Conservation (phyloP, 345 rosid species). For the Acer yangbiense region DNA sequence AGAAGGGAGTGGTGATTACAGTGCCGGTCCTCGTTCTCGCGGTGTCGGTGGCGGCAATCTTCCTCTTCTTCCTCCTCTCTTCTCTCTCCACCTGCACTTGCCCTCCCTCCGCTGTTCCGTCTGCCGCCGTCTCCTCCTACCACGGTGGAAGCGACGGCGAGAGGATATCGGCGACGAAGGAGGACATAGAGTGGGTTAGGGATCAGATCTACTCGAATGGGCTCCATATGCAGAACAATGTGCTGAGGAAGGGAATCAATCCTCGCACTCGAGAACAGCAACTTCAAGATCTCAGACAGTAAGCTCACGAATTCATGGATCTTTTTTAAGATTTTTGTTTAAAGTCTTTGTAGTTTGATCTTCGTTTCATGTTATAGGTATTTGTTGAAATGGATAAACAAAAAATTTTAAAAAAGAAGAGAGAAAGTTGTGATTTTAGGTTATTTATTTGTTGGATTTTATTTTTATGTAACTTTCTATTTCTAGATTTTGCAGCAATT, state of each 20-base stretch:
- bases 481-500: neutral
- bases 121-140: neutral
- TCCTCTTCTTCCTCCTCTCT: constrained; percentile 74
- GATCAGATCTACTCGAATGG: constrained; percentile 87
- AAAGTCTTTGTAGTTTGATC: neutral
- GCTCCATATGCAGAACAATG: constrained; percentile 88
- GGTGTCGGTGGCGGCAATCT: constrained; percentile 59
- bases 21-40: constrained; percentile 70
- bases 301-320: constrained; percentile 20
- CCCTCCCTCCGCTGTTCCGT: constrained; percentile 33
- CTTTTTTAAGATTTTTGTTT: neutral
- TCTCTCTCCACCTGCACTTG: constrained; percentile 71
- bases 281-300: constrained; percentile 80
- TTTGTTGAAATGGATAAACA: neutral
- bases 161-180: constrained; percentile 49
- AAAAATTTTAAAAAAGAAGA: neutral
- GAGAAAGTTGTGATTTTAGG: neutral
- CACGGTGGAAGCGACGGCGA: constrained; percentile 20
- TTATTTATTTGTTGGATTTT: neutral
- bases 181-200: constrained; percentile 82
- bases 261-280: constrained; percentile 96
- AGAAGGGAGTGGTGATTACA: constrained; percentile 65
- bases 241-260: constrained; percentile 90
- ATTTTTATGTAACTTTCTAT: neutral
- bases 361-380: neutral